A percentile compares a stretch with the other conserved stretches of the same genome.
Conservation (phyloP, 2,329 filamentous ascomycete genomes). For the Hortaea sp. region DNA sequence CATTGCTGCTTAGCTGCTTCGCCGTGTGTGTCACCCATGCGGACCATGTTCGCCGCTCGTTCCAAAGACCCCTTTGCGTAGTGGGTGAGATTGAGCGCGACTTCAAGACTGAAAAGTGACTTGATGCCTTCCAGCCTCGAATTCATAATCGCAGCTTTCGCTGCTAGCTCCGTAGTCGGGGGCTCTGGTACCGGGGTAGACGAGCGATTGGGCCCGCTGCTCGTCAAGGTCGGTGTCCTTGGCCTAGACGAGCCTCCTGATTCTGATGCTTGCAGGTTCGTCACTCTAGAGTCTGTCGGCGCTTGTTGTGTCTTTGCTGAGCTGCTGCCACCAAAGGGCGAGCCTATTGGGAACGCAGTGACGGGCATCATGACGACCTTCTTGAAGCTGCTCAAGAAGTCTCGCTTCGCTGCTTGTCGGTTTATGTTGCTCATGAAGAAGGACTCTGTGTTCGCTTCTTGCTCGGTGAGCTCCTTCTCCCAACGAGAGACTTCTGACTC, state of each 20-base stretch:
- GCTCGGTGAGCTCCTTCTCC: slow-evolving; percentile 85
- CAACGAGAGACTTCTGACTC: slow-evolving; percentile 70
- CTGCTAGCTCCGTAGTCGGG: slow-evolving; percentile 82
- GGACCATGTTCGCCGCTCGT: slow-evolving; percentile 71
- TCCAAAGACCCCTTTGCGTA: slow-evolving; percentile 80
- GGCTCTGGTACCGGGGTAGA: slow-evolving; percentile 45
- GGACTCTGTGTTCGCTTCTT: slow-evolving; percentile 81
- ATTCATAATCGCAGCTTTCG: slow-evolving; percentile 96
- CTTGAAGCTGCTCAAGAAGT: slow-evolving; percentile 92
- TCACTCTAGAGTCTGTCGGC: slow-evolving; percentile 5
- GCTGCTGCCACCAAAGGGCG: slow-evolving; percentile 37
- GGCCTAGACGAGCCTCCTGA: slow-evolving; percentile 14
- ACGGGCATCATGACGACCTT: slow-evolving; percentile 99
- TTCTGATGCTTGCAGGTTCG: slow-evolving; percentile 15
- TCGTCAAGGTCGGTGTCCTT: slow-evolving; percentile 17
- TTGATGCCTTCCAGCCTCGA: slow-evolving; percentile 89
- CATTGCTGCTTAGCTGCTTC: slow-evolving; percentile 82
- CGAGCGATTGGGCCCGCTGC: slow-evolving; percentile 18
- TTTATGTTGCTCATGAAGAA: slow-evolving; percentile 96
- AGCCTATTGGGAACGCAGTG: slow-evolving; percentile 48
- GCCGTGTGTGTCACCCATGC: slow-evolving; percentile 63
- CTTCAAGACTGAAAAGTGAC: slow-evolving; percentile 90
- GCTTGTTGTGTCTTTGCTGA: not conserved
- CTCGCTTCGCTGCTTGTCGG: slow-evolving; percentile 87
- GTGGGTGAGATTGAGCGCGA: slow-evolving; percentile 82